Evolutionary conservation across 306 rosid species (phyloP).

Genomic region (Prunus mume): DNA sequence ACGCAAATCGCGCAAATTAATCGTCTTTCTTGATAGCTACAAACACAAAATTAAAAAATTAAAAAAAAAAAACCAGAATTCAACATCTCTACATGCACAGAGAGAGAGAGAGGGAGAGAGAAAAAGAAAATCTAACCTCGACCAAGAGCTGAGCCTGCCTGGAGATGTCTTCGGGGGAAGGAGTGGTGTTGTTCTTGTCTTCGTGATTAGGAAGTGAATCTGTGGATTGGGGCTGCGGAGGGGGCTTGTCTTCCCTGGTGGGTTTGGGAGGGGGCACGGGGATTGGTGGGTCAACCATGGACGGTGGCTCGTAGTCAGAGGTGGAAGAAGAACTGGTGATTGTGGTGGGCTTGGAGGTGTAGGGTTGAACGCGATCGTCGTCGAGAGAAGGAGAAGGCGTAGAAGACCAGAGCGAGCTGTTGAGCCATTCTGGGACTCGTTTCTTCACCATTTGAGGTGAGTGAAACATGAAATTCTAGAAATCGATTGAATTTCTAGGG

Average conservation of each 20-base stretch:
- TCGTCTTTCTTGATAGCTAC: constrained; percentile 74
- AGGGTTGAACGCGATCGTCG: constrained; percentile 41
- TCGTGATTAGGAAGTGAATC: constrained; percentile 32
- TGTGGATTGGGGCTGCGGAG: constrained; percentile 30
- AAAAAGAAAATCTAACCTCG: constrained; percentile 47
- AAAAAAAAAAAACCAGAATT: neutral
- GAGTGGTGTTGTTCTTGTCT: constrained; percentile 32
- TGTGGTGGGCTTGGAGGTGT: constrained; percentile 35
- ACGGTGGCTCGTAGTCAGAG: constrained; percentile 10
- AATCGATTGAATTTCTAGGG: constrained; percentile 5
- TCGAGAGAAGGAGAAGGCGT: constrained; percentile 41
- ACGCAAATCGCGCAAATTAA: constrained; percentile 65
- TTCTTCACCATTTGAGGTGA: constrained; percentile 63
- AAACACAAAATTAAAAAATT: neutral
- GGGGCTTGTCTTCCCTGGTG: constrained; percentile 34
- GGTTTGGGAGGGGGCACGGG: constrained; percentile 49
- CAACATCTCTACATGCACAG: neutral
- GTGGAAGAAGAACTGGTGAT: neutral
- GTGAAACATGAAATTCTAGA: neutral
- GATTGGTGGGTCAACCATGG: constrained; percentile 47
- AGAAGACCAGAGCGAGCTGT: constrained; percentile 88
- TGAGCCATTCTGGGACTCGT: constrained; percentile 96
- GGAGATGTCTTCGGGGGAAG: constrained; percentile 62
- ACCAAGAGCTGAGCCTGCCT: constrained; percentile 79
- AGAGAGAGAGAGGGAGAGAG: neutral